Percentiles rank a stretch among this genome's conserved stretches.
Evolutionary conservation across 257 asterid genomes (phyloP).

Genomic region (Vinca minor): DNA sequence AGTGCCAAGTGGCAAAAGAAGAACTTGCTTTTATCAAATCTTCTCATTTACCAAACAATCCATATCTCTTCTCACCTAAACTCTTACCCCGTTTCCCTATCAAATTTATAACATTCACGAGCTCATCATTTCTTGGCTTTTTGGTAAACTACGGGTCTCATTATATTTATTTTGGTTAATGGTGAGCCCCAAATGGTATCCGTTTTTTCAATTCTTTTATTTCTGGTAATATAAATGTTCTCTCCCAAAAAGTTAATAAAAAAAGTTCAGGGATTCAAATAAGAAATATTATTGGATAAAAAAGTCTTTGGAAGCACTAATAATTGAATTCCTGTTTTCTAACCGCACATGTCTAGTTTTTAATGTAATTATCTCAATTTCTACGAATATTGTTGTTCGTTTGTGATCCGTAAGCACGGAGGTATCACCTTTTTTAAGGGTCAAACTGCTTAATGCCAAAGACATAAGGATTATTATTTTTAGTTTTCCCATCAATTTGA

Average conservation of each 20-base stretch:
- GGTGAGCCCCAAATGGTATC: too few species aligned
- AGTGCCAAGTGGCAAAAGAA: background rate
- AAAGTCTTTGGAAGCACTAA: background rate
- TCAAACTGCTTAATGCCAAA: background rate
- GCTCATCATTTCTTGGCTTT: slow-evolving; percentile 1
- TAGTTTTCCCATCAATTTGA: background rate
- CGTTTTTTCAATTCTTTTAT: too few species aligned
- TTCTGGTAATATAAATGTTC: too few species aligned
- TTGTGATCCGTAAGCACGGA: background rate
- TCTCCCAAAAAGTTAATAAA: too few species aligned
- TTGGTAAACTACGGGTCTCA: background rate
- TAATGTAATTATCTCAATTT: background rate
- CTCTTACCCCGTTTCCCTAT: background rate
- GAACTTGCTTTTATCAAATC: background rate
- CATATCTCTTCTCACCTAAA: slow-evolving; percentile 3
- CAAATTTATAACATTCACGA: slow-evolving; percentile 5
- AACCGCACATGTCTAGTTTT: background rate
- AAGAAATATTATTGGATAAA: background rate
- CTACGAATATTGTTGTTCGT: too few species aligned
- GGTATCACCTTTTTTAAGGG: background rate
- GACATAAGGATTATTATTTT: background rate
- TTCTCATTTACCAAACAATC: background rate
- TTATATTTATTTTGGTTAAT: too few species aligned
- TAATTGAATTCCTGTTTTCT: background rate
- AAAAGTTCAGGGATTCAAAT: too few species aligned